Evolutionary conservation across 768 basidiomycete species (phyloP).

Genomic region (Podaxis sp.): DNA sequence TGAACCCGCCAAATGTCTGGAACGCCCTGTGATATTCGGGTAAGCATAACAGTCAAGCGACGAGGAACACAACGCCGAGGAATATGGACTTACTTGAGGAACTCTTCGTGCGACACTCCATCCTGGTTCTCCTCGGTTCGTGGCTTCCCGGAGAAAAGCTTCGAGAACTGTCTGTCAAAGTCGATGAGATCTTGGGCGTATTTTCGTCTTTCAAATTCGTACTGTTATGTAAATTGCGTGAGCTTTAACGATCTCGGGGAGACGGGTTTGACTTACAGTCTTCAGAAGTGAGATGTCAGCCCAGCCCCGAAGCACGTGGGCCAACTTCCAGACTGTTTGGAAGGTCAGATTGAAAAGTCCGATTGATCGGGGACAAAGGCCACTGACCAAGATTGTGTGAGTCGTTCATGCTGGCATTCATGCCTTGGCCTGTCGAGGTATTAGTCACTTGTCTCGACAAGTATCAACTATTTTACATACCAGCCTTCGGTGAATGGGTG

Average conservation of each 20-base stretch:
- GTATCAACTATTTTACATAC: conserved; percentile 23
- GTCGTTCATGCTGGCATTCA: conserved; percentile 78
- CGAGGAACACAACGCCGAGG: not conserved
- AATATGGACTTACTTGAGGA: conserved; percentile 32
- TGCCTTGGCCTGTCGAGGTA: conserved; percentile 51
- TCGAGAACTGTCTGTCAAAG: conserved; percentile 63
- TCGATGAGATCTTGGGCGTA: conserved; percentile 70
- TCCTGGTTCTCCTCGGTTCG: conserved; percentile 39
- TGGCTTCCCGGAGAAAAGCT: conserved; percentile 67
- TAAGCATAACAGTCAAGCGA: not conserved
- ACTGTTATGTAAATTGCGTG: conserved; percentile 31
- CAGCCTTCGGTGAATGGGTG: conserved; percentile 64
- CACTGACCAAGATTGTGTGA: conserved; percentile 59
- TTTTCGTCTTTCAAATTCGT: conserved; percentile 62
- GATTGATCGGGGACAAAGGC: not conserved
- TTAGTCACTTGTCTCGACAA: too few species aligned
- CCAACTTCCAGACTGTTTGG: conserved; percentile 53
- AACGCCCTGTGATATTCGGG: conserved; percentile 34
- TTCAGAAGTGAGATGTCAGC: conserved; percentile 42
- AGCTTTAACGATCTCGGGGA: not conserved
- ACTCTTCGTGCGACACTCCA: conserved; percentile 51
- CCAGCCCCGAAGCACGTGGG: conserved; percentile 51
- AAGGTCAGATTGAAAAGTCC: not conserved
- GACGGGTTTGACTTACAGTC: conserved; percentile 34
- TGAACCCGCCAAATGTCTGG: conserved; percentile 50